These are phyloP conservation scores for Dactylellina drechsleri DNA, from an alignment of 2,329 filamentous ascomycete species.

Conservation along the genomic window DNA sequence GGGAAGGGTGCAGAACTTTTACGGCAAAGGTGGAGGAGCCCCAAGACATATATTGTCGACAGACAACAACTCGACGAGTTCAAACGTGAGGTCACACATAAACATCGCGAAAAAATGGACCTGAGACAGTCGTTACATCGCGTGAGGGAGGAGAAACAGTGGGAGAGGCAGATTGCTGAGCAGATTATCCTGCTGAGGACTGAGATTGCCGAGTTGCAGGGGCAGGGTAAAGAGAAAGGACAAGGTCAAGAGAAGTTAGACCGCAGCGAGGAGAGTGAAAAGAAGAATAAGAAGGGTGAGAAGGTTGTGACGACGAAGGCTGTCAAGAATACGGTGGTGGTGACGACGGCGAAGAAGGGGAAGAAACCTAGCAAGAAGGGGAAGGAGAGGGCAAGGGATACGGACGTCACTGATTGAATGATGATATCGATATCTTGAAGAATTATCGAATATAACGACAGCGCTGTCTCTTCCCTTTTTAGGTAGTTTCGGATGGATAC, in stretches of 20 bases:
- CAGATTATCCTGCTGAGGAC: slow-evolving; percentile 47
- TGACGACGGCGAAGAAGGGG: slow-evolving; percentile 18
- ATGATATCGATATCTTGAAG: too few relatives aligned
- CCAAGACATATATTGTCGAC: slow-evolving; percentile 21
- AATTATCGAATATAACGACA: too few relatives aligned
- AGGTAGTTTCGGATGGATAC: too few relatives aligned
- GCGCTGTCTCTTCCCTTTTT: too few relatives aligned
- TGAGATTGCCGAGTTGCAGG: slow-evolving; percentile 32
- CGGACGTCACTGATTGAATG: slow-evolving; percentile 15
- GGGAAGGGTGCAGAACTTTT: slow-evolving; percentile 34
- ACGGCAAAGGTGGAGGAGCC: slow-evolving; percentile 26
- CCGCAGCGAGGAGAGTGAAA: slow-evolving; percentile 27
- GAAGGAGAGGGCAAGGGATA: slow-evolving; percentile 44
- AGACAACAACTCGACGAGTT: slow-evolving; percentile 35
- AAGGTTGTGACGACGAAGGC: slow-evolving; percentile 1
- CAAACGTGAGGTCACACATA: slow-evolving; percentile 22
- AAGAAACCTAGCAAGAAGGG: slow-evolving; percentile 47
- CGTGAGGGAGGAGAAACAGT: slow-evolving; percentile 42
- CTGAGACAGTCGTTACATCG: slow-evolving; percentile 40
- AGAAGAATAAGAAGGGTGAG: slow-evolving; percentile 12
- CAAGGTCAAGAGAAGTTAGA: slow-evolving; percentile 5
- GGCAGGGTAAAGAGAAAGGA: neutral
- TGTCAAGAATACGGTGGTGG: slow-evolving; percentile 17
- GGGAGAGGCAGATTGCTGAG: slow-evolving; percentile 43
- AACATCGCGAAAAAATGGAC: slow-evolving; percentile 43